These are phyloP conservation scores for Endotrypanum monterogeii DNA, from an alignment of 208 protist genomes.

Conservation along the genomic window DNA sequence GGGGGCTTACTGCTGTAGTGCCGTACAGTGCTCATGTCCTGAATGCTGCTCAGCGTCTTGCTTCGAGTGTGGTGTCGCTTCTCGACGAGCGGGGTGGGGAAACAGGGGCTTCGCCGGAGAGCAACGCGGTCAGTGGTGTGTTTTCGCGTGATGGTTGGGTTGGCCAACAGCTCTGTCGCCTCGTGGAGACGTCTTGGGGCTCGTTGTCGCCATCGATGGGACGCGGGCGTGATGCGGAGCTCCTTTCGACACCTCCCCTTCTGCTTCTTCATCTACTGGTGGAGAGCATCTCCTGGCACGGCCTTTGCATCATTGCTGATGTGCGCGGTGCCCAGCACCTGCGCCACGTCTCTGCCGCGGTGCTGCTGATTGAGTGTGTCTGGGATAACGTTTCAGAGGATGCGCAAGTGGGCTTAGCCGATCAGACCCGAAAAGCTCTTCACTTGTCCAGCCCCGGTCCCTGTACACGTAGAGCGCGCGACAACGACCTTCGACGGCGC, in stretches of 20 bases:
- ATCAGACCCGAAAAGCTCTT: background rate
- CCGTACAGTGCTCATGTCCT: background rate
- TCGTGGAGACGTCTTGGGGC: background rate
- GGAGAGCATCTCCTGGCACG: background rate
- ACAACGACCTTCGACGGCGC: background rate
- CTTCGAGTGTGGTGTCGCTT: background rate
- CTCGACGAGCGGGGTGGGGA: too few species aligned
- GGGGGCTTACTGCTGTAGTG: background rate
- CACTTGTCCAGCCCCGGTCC: background rate
- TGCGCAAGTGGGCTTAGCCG: background rate
- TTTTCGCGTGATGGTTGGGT: background rate
- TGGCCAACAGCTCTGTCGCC: background rate
- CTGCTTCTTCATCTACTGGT: slow-evolving; percentile 14
- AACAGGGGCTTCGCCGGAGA: background rate
- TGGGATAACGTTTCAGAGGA: background rate
- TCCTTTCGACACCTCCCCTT: background rate
- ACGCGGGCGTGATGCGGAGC: background rate
- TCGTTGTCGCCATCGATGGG: background rate
- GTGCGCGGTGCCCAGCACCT: background rate
- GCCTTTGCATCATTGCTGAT: background rate
- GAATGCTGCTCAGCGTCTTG: background rate
- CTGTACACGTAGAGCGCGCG: too few species aligned
- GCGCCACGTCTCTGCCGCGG: background rate
- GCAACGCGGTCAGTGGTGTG: background rate
- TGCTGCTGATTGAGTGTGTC: slow-evolving; percentile 6